Conservation (phyloP, 129 eudicot genomes). For the Centaurea solstitialis region DNA sequence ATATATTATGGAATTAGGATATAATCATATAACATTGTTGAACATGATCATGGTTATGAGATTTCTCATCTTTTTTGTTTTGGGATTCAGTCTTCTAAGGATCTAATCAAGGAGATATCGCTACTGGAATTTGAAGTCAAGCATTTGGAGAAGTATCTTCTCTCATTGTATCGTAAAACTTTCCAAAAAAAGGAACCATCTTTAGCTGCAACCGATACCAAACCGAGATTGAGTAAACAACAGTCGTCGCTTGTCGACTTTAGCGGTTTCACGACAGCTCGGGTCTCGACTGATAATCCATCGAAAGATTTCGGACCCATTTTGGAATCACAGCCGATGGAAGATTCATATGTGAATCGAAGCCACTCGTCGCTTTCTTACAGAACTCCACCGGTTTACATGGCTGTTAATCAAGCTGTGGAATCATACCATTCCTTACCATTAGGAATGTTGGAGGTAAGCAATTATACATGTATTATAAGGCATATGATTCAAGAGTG, state of each 20-base stretch:
- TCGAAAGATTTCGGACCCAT: constrained; percentile 27
- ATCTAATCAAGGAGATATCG: constrained; percentile 74
- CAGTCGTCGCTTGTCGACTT: constrained; percentile 19
- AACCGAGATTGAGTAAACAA: constrained; percentile 30
- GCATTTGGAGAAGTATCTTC: constrained; percentile 76
- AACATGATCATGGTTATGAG: constrained; percentile 7
- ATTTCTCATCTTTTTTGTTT: constrained; percentile 7
- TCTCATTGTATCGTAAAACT: constrained; percentile 60
- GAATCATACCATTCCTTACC: constrained; percentile 82
- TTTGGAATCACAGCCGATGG: constrained; percentile 37
- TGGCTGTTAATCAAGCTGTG: constrained; percentile 48
- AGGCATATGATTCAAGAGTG: not conserved
- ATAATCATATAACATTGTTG: not conserved
- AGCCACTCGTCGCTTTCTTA: constrained; percentile 82
- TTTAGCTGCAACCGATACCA: constrained; percentile 20
- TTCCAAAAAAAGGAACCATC: constrained; percentile 43
- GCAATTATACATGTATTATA: not conserved
- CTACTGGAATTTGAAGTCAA: constrained; percentile 70
- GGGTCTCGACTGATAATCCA: constrained; percentile 27
- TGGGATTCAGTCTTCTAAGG: constrained; percentile 64
- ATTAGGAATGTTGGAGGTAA: constrained; percentile 77
- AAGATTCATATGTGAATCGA: constrained; percentile 57
- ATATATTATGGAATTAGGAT: not conserved
- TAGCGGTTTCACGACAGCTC: constrained; percentile 19
- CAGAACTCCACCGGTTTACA: constrained; percentile 53